These are phyloP conservation scores for Metschnikowia arizonensis DNA, from an alignment of 805 yeast species.

Conservation along the genomic window DNA sequence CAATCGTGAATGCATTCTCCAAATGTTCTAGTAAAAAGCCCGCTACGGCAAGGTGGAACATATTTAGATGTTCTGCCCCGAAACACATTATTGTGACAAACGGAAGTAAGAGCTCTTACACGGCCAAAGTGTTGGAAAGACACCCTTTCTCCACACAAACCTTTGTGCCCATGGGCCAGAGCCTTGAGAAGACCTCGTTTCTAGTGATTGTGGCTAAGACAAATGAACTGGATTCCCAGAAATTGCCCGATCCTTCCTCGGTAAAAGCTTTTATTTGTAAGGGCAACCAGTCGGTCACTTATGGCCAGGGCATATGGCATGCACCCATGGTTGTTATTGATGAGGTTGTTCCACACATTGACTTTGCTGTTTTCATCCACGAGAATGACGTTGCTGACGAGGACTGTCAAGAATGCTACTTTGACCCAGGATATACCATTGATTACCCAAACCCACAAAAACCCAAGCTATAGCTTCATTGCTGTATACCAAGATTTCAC, in stretches of 20 bases:
- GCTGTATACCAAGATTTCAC: background rate
- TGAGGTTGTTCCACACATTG: conserved; percentile 47
- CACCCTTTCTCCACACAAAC: conserved; percentile 90
- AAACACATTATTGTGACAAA: conserved; percentile 44
- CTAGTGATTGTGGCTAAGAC: conserved; percentile 76
- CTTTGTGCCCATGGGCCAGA: conserved; percentile 83
- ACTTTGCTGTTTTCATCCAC: conserved; percentile 84
- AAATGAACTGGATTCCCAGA: conserved; percentile 30
- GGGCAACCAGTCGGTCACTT: conserved; percentile 88
- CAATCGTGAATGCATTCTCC: conserved; percentile 51
- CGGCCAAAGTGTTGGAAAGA: conserved; percentile 72
- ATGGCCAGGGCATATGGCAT: conserved; percentile 86
- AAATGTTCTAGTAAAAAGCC: conserved; percentile 43
- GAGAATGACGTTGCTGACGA: conserved; percentile 77
- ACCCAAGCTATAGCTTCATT: conserved; percentile 9
- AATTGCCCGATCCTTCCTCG: conserved; percentile 57
- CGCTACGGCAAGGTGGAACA: conserved; percentile 71
- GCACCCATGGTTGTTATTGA: conserved; percentile 92
- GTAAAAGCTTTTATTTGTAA: conserved; percentile 67
- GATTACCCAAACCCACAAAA: conserved; percentile 16
- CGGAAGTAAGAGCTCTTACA: conserved; percentile 30
- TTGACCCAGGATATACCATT: conserved; percentile 53
- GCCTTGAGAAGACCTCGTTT: conserved; percentile 47
- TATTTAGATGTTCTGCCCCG: conserved; percentile 80
- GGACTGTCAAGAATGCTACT: conserved; percentile 77